Evolutionary conservation across 495 filamentous ascomycete species (phyloP).

Genomic region (Tuber melanosporum): DNA sequence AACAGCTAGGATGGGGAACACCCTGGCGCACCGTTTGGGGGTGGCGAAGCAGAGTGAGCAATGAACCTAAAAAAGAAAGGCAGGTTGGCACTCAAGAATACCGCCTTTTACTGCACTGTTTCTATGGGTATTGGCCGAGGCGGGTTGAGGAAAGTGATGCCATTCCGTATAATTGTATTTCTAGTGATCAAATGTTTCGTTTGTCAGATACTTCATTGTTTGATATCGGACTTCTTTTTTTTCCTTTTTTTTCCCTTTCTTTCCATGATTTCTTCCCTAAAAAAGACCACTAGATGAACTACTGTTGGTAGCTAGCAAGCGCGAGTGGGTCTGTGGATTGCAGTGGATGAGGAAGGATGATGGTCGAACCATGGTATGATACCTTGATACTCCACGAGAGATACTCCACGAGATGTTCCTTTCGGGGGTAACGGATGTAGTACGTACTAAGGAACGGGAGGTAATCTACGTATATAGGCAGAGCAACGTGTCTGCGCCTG

Average conservation of each 20-base stretch:
- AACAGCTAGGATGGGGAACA: neutral
- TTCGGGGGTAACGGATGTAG: neutral
- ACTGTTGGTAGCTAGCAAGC: neutral
- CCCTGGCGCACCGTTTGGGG: neutral
- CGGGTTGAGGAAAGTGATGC: neutral
- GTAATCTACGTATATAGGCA: neutral
- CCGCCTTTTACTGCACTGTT: neutral
- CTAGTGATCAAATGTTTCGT: conserved; percentile 3
- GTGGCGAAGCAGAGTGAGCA: neutral
- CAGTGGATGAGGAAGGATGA: neutral
- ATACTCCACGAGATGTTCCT: neutral
- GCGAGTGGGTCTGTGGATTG: neutral
- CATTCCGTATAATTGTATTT: conserved; percentile 1
- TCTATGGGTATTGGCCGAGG: neutral
- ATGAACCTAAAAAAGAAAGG: neutral
- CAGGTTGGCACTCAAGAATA: neutral
- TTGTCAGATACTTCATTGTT: neutral
- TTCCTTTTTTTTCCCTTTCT: neutral
- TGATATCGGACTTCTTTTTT: neutral
- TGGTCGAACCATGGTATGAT: neutral
- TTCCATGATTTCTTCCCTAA: neutral
- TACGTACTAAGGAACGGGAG: neutral
- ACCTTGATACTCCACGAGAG: neutral
- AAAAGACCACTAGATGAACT: conserved; percentile 4
- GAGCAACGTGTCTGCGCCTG: neutral